Percentiles rank a stretch among this genome's conserved stretches.
Conservation (phyloP, 192 early-diverging fungal genomes). For the Entomortierella parvispora region DNA sequence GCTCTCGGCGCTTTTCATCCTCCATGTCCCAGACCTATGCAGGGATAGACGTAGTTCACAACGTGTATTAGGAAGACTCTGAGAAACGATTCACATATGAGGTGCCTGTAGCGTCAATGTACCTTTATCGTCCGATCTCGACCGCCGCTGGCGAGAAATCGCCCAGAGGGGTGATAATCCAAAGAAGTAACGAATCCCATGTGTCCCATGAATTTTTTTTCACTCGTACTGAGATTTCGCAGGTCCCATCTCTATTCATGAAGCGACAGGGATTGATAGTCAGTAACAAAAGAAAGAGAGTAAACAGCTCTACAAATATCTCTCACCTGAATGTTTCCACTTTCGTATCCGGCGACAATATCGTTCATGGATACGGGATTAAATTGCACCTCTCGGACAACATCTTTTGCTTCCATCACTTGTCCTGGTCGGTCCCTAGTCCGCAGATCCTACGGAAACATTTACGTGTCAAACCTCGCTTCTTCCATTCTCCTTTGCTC, state of each 20-base stretch:
- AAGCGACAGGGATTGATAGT: neutral
- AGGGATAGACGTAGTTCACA: neutral
- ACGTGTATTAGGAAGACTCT: neutral
- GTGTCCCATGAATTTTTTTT: slow-evolving; percentile 76
- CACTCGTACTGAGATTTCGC: slow-evolving; percentile 67
- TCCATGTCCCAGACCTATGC: slow-evolving; percentile 75
- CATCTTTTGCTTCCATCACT: slow-evolving; percentile 81
- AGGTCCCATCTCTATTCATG: slow-evolving; percentile 73
- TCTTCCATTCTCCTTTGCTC: too few species aligned
- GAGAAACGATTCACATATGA: too few species aligned
- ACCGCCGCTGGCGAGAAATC: slow-evolving; percentile 79
- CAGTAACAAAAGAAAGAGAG: too few species aligned
- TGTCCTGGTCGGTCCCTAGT: slow-evolving; percentile 54
- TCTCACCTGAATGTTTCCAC: slow-evolving; percentile 75
- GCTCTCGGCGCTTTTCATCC: slow-evolving; percentile 65
- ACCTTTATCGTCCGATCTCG: slow-evolving; percentile 82
- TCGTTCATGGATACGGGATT: slow-evolving; percentile 66
- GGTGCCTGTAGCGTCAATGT: too few species aligned
- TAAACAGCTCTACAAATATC: too few species aligned
- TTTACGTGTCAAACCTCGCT: neutral
- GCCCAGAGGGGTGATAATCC: slow-evolving; percentile 80
- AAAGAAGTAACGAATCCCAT: slow-evolving; percentile 75
- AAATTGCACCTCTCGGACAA: slow-evolving; percentile 85
- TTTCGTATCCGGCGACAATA: slow-evolving; percentile 86
- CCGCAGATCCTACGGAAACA: slow-evolving; percentile 68